Base-by-base conservation (phyloP, 129 eudicot species). In the Artemisia argyi region DNA sequence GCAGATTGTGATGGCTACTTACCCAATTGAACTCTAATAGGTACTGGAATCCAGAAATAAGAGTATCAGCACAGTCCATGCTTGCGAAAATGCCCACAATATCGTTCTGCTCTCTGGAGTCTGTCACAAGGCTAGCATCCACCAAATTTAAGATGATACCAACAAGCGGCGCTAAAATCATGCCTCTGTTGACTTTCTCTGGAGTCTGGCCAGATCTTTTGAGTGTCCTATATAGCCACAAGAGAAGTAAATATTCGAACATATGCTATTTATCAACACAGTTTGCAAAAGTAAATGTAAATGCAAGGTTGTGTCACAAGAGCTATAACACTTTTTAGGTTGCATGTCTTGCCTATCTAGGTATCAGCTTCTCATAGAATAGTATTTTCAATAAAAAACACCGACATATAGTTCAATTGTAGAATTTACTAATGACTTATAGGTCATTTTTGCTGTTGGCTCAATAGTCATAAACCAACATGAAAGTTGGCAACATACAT, bases 131-230 rank as follows among this genome's bases (percentile, higher is more conserved):
- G 60, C 86, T 84, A 20, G 93, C 91, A 67, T 90, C 98, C 86
- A 94, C 65, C 83, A 94, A 73, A 84, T 94, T 94, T 56, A 87
- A 78, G 65, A 90, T 83, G 80, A 90, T 90, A 63, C 98, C 98
- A 57, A 90, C 97, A 66, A 94, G 85, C 52, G 98, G 98, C 54
- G 97, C 97, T 69, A 94, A 83, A 66, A 94, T 94, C 96, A 88
- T 87, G 81, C 98, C 96, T 56, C 96, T 79, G 85, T 90, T 86
- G 62, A 90, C 85, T 79, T 90, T 94, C 76, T 94, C 98, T 9
- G 86, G 84, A 51, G 91, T 71, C 48, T 90, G 95, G 59, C 96
- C 89, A 56, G 95, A 89, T 57, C 96, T 79, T 79, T 85, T 94
- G 35, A 87, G 68, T 44, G 91, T 83, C 82, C 98, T 93, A 85